These are phyloP conservation scores for Kurtzmaniella quercitrusa DNA, from an alignment of 1,139 yeast species.

Conservation along the genomic window DNA sequence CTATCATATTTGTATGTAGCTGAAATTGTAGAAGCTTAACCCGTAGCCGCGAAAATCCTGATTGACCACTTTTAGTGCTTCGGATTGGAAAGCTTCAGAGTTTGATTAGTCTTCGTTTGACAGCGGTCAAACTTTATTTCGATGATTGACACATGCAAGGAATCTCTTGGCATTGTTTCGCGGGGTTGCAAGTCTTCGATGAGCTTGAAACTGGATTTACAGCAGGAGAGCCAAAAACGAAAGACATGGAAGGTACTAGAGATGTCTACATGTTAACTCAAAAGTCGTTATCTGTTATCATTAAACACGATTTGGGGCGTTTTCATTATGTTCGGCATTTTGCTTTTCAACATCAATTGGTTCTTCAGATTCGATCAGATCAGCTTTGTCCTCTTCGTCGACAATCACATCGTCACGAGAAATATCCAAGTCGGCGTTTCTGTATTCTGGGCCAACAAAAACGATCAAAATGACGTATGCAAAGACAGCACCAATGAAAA, in stretches of 20 bases:
- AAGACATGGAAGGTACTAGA: too few relatives aligned
- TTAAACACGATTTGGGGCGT: neutral
- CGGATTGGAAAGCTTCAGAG: too few relatives aligned
- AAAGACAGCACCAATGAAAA: conserved; percentile 76
- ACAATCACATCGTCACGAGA: conserved; percentile 19
- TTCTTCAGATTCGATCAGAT: conserved; percentile 10
- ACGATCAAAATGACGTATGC: conserved; percentile 55
- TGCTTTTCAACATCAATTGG: conserved; percentile 4
- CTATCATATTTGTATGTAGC: neutral
- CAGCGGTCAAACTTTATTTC: too few relatives aligned
- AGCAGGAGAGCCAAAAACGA: neutral
- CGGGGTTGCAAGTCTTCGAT: too few relatives aligned
- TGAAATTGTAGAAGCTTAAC: too few relatives aligned
- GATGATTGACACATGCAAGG: too few relatives aligned
- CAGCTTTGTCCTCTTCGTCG: conserved; percentile 12
- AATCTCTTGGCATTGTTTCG: too few relatives aligned
- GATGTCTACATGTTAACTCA: neutral
- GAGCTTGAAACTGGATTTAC: too few relatives aligned
- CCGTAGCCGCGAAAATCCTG: too few relatives aligned
- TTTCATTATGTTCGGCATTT: conserved; percentile 8
- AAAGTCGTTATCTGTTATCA: neutral
- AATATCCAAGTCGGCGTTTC: conserved; percentile 24
- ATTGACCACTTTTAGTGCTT: too few relatives aligned
- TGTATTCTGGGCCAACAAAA: conserved; percentile 72
- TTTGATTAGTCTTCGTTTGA: too few relatives aligned